These are phyloP conservation scores for Fraxinus excelsior DNA, from an alignment of 257 asterid species.

Conservation along the genomic window DNA sequence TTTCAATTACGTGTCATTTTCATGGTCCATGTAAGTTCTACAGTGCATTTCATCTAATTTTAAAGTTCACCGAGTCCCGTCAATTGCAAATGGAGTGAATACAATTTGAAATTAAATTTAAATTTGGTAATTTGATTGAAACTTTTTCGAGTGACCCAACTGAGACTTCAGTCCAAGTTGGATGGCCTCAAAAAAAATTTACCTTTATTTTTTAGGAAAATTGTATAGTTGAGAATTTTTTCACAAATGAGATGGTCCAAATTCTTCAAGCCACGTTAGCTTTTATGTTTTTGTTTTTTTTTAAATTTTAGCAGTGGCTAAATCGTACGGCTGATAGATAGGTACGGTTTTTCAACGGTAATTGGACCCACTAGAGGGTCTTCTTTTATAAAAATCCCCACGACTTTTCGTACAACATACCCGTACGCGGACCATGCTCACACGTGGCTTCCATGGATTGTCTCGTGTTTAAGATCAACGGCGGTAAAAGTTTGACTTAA, in stretches of 20 bases:
- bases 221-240: no score
- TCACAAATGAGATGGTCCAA: neutral
- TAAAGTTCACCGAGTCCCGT: no score
- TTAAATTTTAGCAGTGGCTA: neutral
- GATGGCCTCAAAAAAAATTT: neutral
- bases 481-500: neutral
- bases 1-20: no score
- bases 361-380: neutral
- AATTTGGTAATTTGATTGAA: no score
- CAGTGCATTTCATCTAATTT: no score
- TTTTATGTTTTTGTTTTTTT: no score
- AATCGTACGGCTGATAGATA: neutral
- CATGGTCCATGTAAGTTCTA: no score
- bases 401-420: neutral
- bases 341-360: neutral
- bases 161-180: neutral
- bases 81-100: no score
- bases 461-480: neutral
- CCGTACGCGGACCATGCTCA: neutral
- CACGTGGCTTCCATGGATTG: neutral
- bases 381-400: neutral
- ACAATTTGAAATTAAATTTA: no score
- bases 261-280: neutral
- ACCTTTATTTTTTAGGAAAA: neutral
- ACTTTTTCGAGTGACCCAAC: neutral